These are phyloP conservation scores for Diaporthe sp. DNA, from an alignment of 2,329 filamentous ascomycete genomes.

Conservation along the genomic window DNA sequence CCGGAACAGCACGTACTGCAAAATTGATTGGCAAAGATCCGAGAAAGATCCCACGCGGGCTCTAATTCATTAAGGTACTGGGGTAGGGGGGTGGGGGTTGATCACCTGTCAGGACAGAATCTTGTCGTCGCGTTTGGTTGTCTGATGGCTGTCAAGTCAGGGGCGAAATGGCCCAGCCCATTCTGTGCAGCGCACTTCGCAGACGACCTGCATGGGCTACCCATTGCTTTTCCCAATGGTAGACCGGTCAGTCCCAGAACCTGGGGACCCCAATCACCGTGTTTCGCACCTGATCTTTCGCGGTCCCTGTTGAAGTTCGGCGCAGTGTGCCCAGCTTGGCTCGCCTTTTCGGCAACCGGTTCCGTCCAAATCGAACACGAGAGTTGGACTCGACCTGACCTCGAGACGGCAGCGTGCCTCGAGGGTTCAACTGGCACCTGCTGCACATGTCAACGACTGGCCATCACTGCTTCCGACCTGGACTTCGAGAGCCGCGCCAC, in stretches of 20 bases:
- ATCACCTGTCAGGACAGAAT: neutral
- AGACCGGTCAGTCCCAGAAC: conserved; percentile 19
- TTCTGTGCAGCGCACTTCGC: conserved; percentile 18
- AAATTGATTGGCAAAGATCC: conserved; percentile 13
- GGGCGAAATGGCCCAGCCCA: neutral
- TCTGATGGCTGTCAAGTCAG: conserved; percentile 25
- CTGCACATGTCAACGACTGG: conserved; percentile 25
- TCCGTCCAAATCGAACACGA: neutral
- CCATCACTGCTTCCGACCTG: conserved; percentile 14
- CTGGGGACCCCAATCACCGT: conserved; percentile 21
- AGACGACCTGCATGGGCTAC: conserved; percentile 21
- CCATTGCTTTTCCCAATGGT: conserved; percentile 13
- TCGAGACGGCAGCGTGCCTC: conserved; percentile 27
- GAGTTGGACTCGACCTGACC: neutral
- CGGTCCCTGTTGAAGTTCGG: neutral
- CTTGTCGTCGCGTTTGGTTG: conserved; percentile 4
- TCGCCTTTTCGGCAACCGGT: neutral
- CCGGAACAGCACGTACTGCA: conserved; percentile 30
- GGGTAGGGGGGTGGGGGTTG: neutral
- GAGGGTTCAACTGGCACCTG: neutral
- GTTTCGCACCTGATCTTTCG: neutral
- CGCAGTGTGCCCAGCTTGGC: neutral
- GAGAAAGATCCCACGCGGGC: conserved; percentile 21
- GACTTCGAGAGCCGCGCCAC: conserved; percentile 23
- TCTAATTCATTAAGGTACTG: neutral